Evolutionary conservation across 1,139 yeast genomes (phyloP), one percentile per base, ranked within the genome.

Genomic region (Candida pseudoviswanathii): DNA sequence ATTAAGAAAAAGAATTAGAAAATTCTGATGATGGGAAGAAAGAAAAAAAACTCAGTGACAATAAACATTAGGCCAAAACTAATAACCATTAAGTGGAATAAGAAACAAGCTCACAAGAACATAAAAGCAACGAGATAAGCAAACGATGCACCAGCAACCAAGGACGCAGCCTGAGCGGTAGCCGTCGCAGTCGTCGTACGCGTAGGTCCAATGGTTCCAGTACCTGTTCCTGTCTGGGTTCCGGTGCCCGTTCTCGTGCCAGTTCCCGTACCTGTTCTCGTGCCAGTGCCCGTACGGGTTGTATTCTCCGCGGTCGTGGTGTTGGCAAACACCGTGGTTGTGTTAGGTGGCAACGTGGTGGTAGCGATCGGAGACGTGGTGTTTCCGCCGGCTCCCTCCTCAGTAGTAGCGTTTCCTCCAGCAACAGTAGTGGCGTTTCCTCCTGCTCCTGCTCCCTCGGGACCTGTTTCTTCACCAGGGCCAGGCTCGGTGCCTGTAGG

Each of bases 121-220:
- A 49, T 36, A 16, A 47, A 37, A 5, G 45, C 49, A 44, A 49
- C 46, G 8, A 50, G 27, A 27, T 51, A 52, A 38, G 49, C 53
- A 30, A 52, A 44, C 6, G 49, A 45, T 10, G 52, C 55, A 34
- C 50, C 52, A 38, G 49, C 49, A 39, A 42, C 46, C 34, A 48
- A 41, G 3, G 49, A 44, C 8, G 36, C 48, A 26, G 51, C 55
- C 11, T 45, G 44, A 24, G 44, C 52, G 21, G 43, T 48, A 9
- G 47, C 46, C 24, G 53, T 48, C 10, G 45, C 43, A 32, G 53
- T 51, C 5, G 43, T 39, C 8, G 44, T 31, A 31, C 34, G 34
- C 10, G 47, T 26, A 27, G 43, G 44, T 24, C 36, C 24, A 22
- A 4, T 31, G 9, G 47, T 45, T 10, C 41, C 40, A 9, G 39